Evolutionary conservation across 2,329 filamentous ascomycete species (phyloP).

Genomic region (Geoglossum cookeanum): DNA sequence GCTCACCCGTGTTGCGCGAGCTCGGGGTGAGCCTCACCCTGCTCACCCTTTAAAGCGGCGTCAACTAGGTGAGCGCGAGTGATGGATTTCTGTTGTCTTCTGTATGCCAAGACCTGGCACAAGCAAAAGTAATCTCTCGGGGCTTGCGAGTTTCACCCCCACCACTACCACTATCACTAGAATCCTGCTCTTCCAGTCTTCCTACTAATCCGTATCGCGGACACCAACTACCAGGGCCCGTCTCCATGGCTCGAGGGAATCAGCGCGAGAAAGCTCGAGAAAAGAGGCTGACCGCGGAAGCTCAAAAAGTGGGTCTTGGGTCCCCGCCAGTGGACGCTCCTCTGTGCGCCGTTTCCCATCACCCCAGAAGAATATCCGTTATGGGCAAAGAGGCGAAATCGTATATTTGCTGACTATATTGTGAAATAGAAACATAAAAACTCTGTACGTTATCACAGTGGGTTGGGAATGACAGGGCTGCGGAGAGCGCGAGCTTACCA

Average conservation of each 20-base stretch:
- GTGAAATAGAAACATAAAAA: slow-evolving; percentile 7
- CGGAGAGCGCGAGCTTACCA: not conserved
- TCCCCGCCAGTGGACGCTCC: not conserved
- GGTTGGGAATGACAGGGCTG: no score
- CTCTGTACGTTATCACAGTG: not conserved
- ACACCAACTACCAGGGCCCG: not conserved
- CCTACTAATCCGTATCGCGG: not conserved
- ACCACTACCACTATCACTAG: not conserved
- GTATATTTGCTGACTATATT: not conserved
- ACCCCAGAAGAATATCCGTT: not conserved
- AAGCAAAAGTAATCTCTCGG: no score
- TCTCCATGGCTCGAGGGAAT: slow-evolving; percentile 74
- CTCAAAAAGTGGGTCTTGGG: slow-evolving; percentile 33
- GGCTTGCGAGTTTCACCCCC: not conserved
- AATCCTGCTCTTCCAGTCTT: not conserved
- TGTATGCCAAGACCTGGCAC: no score
- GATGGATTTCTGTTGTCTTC: no score
- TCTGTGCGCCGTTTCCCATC: not conserved
- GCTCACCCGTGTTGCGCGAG: no score
- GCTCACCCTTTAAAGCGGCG: no score
- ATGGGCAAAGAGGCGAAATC: not conserved
- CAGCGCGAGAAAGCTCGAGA: slow-evolving; percentile 87
- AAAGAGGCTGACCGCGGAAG: slow-evolving; percentile 60
- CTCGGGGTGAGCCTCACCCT: no score
- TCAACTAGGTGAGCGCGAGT: no score